phyloP scores from a whole-genome alignment of 306 rosid genomes.

The Prinsepia uniflora region DNA sequence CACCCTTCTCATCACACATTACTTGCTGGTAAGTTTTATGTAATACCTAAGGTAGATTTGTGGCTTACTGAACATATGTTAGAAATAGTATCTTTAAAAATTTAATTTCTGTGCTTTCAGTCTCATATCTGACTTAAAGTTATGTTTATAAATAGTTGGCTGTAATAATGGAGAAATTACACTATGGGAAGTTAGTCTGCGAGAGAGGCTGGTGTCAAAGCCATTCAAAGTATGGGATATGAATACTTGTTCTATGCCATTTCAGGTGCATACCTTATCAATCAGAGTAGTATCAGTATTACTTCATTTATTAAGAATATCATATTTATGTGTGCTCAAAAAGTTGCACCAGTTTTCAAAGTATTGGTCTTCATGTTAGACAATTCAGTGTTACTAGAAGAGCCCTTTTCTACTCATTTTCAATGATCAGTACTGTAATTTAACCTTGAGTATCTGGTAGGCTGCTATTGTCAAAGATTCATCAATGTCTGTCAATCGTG shows the following conservation, averaged over 20 bases:
- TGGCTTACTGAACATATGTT: neutral
- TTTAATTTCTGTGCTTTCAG: neutral
- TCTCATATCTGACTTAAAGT: slow-evolving; percentile 17
- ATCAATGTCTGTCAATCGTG: slow-evolving; percentile 51
- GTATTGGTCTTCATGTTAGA: neutral
- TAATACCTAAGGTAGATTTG: neutral
- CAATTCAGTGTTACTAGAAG: neutral
- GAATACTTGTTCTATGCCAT: slow-evolving; percentile 29
- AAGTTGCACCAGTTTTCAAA: neutral
- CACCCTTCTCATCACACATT: slow-evolving; percentile 49
- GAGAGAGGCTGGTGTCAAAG: slow-evolving; percentile 43
- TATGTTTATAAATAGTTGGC: slow-evolving; percentile 43
- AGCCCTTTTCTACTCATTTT: neutral
- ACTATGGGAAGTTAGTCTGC: slow-evolving; percentile 47
- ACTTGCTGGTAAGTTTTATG: slow-evolving; percentile 43
- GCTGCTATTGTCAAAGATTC: slow-evolving; percentile 46
- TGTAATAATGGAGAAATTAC: slow-evolving; percentile 52
- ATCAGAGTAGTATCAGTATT: neutral
- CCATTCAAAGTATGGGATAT: slow-evolving; percentile 38
- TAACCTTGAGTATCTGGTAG: slow-evolving; percentile 28
- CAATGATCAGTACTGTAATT: neutral
- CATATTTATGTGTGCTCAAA: neutral
- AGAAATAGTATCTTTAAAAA: neutral
- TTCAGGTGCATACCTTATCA: slow-evolving; percentile 40
- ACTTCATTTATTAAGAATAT: neutral